Evolutionary conservation across 2,329 filamentous ascomycete genomes (phyloP).

Genomic region (Fusarium sacchari): DNA sequence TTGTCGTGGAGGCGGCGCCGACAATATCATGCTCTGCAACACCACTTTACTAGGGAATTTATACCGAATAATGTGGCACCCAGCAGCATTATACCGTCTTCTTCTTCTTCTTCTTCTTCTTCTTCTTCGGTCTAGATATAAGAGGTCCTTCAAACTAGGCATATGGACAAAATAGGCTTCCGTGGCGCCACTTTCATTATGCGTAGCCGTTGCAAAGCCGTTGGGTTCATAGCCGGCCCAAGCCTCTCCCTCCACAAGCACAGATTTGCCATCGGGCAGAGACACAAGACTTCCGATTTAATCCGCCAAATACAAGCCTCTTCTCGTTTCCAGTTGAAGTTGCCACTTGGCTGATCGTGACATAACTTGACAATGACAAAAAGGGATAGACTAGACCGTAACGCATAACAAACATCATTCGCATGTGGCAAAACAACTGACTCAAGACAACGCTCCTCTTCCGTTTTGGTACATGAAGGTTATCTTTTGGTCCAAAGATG

Average conservation of each 20-base stretch:
- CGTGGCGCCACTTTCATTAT: not conserved
- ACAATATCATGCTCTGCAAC: too few species aligned
- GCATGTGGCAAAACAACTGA: slow-evolving; percentile 22
- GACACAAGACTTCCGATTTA: not conserved
- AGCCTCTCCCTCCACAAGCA: not conserved
- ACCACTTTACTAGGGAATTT: too few species aligned
- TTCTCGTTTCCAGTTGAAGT: not conserved
- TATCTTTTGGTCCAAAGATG: not conserved
- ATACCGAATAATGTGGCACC: too few species aligned
- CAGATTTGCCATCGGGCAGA: not conserved
- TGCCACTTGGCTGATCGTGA: not conserved
- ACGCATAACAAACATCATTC: not conserved
- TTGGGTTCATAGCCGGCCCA: not conserved
- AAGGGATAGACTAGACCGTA: not conserved
- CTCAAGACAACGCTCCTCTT: slow-evolving; percentile 3
- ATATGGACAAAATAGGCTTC: not conserved
- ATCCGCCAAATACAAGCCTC: not conserved
- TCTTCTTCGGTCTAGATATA: not conserved
- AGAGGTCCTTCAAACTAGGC: not conserved
- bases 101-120: too few species aligned
- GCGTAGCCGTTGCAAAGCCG: not conserved
- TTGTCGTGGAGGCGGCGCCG: too few species aligned
- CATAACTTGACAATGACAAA: not conserved
- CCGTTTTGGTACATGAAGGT: slow-evolving; percentile 8
- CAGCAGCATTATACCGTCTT: too few species aligned